Base-by-base conservation (phyloP, 371 early-diverging fungal species). In the Umbelopsis sp. region DNA sequence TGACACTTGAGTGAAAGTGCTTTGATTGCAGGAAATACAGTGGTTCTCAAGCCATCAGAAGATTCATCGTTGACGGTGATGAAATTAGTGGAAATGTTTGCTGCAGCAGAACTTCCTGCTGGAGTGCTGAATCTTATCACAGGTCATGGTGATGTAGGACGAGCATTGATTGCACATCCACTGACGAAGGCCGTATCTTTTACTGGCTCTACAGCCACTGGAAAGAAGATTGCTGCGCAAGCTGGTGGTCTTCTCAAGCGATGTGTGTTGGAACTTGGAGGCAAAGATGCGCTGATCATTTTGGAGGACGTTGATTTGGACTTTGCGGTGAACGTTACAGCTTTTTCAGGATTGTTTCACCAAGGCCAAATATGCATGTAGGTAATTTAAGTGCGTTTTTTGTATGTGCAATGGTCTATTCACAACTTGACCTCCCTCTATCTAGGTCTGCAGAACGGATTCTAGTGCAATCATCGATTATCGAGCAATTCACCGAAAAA, bases 281-380 rank as follows among this genome's bases (percentile, higher is more conserved):
- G 94, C 63, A 94, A 94, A 78, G 92, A 92, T 76, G 91, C 94
- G 25, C 87, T 83, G 73, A 75, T 94, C 52, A 74, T 94, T 18
- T 92, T 93, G 76, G 87, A 78, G 22, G 94, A 94, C 73, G 83
- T 86, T 65, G 83, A 94, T 71, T 81, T 92, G 38, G 89, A 90
- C 9, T 69, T 78, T 46, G 85, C 88, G 1, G 68, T 92, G 11
- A 72, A 74, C 9, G 85, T 88, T 9, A 65, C 29, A 24, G 22
- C 44, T 50, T 46, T 51, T 25, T 65, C 51, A 6, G 48, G 50
- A 12, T 20, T 65, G 79, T 82, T 53, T 78, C 80, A 66, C 67
- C 79, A 9, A 79, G 81, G 73, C 74, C 74, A 77, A 35, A 57
- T 29, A 12, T 32, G 84, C 85, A 53, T 83, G 83, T 69, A 57